These are phyloP conservation scores for Cystoisospora suis DNA, from an alignment of 169 alveolate species.

Conservation along the genomic window DNA sequence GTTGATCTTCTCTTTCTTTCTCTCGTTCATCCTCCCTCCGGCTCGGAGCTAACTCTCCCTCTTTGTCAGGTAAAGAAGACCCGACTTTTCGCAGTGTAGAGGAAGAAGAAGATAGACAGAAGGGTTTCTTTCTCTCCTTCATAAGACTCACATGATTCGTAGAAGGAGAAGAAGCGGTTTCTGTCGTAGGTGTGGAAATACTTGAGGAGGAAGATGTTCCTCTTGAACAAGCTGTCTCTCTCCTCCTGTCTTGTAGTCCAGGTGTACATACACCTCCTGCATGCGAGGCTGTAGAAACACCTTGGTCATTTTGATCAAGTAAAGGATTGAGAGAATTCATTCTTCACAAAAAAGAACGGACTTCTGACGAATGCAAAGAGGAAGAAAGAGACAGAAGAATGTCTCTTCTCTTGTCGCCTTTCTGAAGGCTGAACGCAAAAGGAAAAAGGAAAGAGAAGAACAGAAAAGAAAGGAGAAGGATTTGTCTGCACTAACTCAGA, in stretches of 20 bases:
- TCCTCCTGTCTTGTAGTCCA: not conserved
- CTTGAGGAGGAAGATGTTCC: not conserved
- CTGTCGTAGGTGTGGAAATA: not conserved
- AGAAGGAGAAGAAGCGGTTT: not conserved
- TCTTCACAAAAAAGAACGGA: not conserved
- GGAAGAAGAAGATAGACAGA: no score
- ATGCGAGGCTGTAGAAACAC: not conserved
- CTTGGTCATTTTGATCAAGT: not conserved
- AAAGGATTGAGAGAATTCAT: not conserved
- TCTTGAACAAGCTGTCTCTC: not conserved
- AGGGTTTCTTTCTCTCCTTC: no score
- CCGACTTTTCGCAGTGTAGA: no score
- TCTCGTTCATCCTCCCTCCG: no score
- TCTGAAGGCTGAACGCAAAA: not conserved
- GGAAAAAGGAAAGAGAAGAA: not conserved
- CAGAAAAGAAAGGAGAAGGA: not conserved
- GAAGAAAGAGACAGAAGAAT: not conserved
- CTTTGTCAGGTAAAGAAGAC: no score
- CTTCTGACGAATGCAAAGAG: not conserved
- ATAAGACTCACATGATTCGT: not conserved
- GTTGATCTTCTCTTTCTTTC: no score
- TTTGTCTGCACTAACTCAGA: no score
- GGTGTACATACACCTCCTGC: not conserved
- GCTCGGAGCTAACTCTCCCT: no score
- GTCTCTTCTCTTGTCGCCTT: not conserved